These are phyloP conservation scores for Closterium sp. DNA, from an alignment of 139 green algal species.

Conservation along the genomic window DNA sequence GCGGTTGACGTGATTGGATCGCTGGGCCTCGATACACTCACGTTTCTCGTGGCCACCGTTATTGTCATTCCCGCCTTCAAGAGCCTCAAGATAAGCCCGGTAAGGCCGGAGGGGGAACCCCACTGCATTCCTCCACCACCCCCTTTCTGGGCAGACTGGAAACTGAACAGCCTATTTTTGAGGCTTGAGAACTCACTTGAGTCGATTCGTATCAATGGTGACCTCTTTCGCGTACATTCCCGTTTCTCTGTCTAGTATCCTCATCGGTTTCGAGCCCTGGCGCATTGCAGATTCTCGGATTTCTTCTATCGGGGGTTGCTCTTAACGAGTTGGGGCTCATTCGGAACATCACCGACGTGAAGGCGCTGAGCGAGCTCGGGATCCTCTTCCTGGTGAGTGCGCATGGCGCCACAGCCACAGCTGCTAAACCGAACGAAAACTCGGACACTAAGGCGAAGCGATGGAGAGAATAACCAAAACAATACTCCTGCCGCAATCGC, in stretches of 20 bases:
- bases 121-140: neutral
- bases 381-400: constrained; percentile 84
- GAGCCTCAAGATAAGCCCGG: constrained; percentile 74
- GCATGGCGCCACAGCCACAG: too few species aligned
- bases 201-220: neutral
- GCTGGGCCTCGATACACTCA: constrained; percentile 80
- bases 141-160: too few species aligned
- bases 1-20: constrained; percentile 47
- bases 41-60: constrained; percentile 85
- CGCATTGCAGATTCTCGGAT: constrained; percentile 74
- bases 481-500: too few species aligned
- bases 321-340: constrained; percentile 89
- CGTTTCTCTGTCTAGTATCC: too few species aligned
- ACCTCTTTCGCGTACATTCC: too few species aligned
- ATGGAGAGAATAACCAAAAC: too few species aligned
- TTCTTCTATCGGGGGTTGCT: constrained; percentile 81
- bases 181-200: neutral
- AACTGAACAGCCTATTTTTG: neutral
- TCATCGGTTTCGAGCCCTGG: neutral
- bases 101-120: constrained; percentile 38
- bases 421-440: too few species aligned
- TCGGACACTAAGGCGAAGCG: too few species aligned
- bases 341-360: constrained; percentile 81
- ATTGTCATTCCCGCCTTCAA: constrained; percentile 90
- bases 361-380: constrained; percentile 87